Evolutionary conservation across 768 basidiomycete genomes (phyloP).

Genomic region (Termitomyces sp.): DNA sequence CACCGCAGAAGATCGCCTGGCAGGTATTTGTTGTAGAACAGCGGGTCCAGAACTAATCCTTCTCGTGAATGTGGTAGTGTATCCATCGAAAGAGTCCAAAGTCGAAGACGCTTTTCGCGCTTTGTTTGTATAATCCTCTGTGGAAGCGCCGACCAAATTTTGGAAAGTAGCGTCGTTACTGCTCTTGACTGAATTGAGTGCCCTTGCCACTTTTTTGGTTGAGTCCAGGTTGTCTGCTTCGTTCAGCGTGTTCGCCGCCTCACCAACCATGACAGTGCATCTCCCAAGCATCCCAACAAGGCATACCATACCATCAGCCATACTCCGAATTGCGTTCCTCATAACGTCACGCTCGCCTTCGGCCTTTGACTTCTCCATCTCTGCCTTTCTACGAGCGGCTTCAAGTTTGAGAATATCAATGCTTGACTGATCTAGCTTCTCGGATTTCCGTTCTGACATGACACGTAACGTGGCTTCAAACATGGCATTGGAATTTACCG

Average conservation of each 20-base stretch:
- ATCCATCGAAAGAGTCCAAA: conserved; percentile 47
- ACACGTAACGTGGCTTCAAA: conserved; percentile 86
- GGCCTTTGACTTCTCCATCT: conserved; percentile 65
- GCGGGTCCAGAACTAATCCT: conserved; percentile 47
- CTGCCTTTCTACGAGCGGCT: conserved; percentile 55
- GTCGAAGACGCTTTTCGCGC: conserved; percentile 25
- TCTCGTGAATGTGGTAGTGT: conserved; percentile 41
- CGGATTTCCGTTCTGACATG: conserved; percentile 71
- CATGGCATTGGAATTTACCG: conserved; percentile 71
- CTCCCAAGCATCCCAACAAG: conserved; percentile 80
- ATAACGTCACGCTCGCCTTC: conserved; percentile 62
- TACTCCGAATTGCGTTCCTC: conserved; percentile 52
- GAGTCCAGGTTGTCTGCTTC: conserved; percentile 19
- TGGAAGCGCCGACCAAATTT: conserved; percentile 61
- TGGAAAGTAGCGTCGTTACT: conserved; percentile 69
- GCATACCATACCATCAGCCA: conserved; percentile 61
- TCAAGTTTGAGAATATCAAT: conserved; percentile 69
- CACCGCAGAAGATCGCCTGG: conserved; percentile 33
- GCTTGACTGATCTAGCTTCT: conserved; percentile 67
- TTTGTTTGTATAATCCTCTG: conserved; percentile 46
- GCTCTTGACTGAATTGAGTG: conserved; percentile 50
- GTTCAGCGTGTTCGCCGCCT: conserved; percentile 39
- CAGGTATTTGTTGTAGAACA: conserved; percentile 25
- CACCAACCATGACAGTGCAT: conserved; percentile 67
- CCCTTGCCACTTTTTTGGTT: conserved; percentile 41